phyloP scores from a whole-genome alignment of 2,329 filamentous ascomycete species.

The Colletotrichum sp. region DNA sequence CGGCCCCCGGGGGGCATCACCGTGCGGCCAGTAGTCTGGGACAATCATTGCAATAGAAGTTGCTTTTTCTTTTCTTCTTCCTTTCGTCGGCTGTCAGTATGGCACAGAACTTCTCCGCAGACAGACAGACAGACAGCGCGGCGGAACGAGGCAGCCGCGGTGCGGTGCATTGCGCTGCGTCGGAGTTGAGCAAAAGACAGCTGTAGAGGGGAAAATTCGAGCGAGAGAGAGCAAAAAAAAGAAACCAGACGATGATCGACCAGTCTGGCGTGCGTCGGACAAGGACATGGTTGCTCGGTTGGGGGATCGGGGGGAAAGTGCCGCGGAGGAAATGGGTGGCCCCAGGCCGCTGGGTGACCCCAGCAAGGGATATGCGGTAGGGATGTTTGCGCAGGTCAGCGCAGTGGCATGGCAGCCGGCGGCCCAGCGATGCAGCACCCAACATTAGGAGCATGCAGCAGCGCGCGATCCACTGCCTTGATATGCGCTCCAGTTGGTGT shows the following conservation, averaged over 20 bases:
- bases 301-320: neutral
- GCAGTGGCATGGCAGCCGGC: neutral
- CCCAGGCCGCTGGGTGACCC: slow-evolving; percentile 4
- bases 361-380: slow-evolving; percentile 7
- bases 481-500: neutral
- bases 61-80: neutral
- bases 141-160: neutral
- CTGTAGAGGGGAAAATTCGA: no score
- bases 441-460: neutral
- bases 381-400: neutral
- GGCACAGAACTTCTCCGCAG: neutral
- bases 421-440: neutral
- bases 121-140: neutral
- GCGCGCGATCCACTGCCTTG: neutral
- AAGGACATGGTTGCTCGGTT: slow-evolving; percentile 1
- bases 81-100: neutral
- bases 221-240: neutral
- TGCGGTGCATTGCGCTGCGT: neutral
- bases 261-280: slow-evolving; percentile 9
- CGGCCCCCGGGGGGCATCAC: neutral
- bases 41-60: neutral
- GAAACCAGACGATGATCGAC: slow-evolving; percentile 4
- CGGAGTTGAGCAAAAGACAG: neutral
- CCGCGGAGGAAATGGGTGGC: neutral
- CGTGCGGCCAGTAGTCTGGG: neutral